phyloP scores from a whole-genome alignment of 2,329 filamentous ascomycete species.

The Botrytis medusae region DNA sequence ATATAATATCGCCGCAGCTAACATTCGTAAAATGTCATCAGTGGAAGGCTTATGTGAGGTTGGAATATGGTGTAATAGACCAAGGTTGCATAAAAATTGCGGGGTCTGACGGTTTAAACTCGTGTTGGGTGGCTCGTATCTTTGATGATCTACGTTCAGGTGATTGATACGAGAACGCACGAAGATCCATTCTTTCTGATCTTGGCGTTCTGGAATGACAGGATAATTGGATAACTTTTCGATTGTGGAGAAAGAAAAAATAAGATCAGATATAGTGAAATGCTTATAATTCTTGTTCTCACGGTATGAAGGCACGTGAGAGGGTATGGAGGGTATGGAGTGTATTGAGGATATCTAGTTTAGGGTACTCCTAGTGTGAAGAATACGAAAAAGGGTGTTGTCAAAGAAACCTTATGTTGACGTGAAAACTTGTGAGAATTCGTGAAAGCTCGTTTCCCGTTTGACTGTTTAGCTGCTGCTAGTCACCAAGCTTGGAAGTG shows the following conservation, averaged over 20 bases:
- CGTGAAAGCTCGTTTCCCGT: background rate
- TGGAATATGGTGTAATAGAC: background rate
- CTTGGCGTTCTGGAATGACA: background rate
- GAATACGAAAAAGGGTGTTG: background rate
- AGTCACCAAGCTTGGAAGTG: background rate
- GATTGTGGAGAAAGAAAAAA: background rate
- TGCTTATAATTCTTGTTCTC: background rate
- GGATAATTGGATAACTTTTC: background rate
- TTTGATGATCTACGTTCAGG: slow-evolving; percentile 15
- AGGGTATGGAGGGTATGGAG: background rate
- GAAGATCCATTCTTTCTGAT: slow-evolving; percentile 3
- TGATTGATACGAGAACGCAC: slow-evolving; percentile 20
- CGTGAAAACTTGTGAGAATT: background rate
- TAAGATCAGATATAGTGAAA: background rate
- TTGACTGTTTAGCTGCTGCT: background rate
- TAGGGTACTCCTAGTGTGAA: background rate
- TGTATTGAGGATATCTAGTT: background rate
- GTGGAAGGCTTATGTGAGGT: slow-evolving; percentile 1
- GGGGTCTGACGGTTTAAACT: slow-evolving; percentile 9
- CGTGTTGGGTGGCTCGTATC: slow-evolving; percentile 19
- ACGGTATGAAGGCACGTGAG: too few species aligned
- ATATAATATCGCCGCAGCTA: slow-evolving; percentile 1
- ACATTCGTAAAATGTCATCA: background rate
- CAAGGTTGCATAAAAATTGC: slow-evolving; percentile 7
- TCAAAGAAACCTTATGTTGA: background rate